Percentiles rank a stretch among this genome's conserved stretches.
These are phyloP conservation scores for Isabelozyma pseudorhagii DNA, from an alignment of 805 yeast genomes.

Conservation along the genomic window DNA sequence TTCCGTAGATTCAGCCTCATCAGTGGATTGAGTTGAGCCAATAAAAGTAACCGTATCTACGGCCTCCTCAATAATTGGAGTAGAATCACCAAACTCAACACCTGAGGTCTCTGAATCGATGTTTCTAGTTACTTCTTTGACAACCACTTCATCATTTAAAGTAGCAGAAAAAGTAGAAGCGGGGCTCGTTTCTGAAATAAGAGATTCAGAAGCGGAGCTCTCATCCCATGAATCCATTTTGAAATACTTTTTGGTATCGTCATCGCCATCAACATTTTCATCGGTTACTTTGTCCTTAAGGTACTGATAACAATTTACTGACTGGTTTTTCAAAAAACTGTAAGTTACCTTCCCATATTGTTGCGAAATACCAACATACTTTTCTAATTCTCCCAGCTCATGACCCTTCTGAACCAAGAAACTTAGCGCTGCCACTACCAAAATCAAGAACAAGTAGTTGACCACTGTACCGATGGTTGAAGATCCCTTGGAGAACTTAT, in stretches of 20 bases:
- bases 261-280: slow-evolving; percentile 21
- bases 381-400: slow-evolving; percentile 33
- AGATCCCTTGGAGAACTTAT: slow-evolving; percentile 39
- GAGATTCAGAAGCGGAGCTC: background rate
- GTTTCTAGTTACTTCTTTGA: slow-evolving; percentile 14
- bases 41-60: background rate
- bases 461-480: slow-evolving; percentile 34
- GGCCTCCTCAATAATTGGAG: background rate
- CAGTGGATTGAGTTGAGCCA: background rate
- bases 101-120: slow-evolving; percentile 10
- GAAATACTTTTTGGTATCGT: slow-evolving; percentile 16
- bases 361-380: slow-evolving; percentile 14
- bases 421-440: slow-evolving; percentile 29
- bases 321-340: background rate
- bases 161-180: slow-evolving; percentile 1
- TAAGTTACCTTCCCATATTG: slow-evolving; percentile 8
- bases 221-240: slow-evolving; percentile 19
- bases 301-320: slow-evolving; percentile 18
- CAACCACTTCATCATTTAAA: slow-evolving; percentile 5
- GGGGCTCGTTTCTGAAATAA: background rate
- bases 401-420: slow-evolving; percentile 31
- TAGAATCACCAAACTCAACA: slow-evolving; percentile 8
- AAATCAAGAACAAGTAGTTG: slow-evolving; percentile 30
- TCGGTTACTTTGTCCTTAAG: slow-evolving; percentile 26
- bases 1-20: background rate